Evolutionary conservation across 1,139 yeast genomes (phyloP).

Genomic region (Yamadazyma jaroonii): DNA sequence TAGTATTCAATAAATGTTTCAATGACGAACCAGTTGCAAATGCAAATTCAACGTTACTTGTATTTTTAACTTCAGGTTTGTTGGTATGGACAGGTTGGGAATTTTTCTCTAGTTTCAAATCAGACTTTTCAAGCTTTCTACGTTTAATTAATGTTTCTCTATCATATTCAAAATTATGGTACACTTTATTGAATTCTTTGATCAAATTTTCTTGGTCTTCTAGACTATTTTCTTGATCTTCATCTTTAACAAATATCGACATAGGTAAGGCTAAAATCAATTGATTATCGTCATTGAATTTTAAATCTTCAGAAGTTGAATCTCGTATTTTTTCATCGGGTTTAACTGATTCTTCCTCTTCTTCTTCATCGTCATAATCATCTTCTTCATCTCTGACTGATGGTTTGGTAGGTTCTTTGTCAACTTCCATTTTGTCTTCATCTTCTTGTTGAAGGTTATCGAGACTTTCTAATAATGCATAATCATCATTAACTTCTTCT

Average conservation of each 20-base stretch:
- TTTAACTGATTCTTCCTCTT: constrained; percentile 18
- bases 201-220: constrained; percentile 41
- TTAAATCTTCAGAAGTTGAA: constrained; percentile 1
- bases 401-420: constrained; percentile 15
- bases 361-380: constrained; percentile 42
- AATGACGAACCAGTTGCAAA: constrained; percentile 65
- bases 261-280: constrained; percentile 31
- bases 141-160: constrained; percentile 74
- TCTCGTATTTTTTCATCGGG: constrained; percentile 2
- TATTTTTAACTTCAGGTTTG: neutral
- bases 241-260: constrained; percentile 18
- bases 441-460: constrained; percentile 19
- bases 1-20: constrained; percentile 73
- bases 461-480: constrained; percentile 35
- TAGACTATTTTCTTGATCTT: constrained; percentile 11
- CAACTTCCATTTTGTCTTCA: constrained; percentile 18
- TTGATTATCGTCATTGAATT: constrained; percentile 26
- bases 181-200: constrained; percentile 54
- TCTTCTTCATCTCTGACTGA: constrained; percentile 33
- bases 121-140: constrained; percentile 76
- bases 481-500: constrained; percentile 38
- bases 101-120: constrained; percentile 57
- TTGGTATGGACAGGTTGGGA: neutral
- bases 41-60: constrained; percentile 24
- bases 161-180: constrained; percentile 84